Conservation (phyloP, 345 rosid species). For the Acer yangbiense region DNA sequence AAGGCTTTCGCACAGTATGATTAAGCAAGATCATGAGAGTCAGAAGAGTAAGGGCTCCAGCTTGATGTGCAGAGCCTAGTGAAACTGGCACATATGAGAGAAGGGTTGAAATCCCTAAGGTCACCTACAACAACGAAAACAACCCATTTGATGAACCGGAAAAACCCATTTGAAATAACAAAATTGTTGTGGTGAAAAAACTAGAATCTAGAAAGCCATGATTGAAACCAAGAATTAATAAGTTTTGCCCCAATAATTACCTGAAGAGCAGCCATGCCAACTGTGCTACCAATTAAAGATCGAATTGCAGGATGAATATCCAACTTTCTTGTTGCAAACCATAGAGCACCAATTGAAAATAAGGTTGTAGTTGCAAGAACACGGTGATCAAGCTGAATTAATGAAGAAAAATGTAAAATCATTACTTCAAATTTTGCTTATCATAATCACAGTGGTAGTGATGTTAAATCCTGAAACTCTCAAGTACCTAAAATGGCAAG, state of each 20-base stretch:
- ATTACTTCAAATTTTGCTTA: background rate
- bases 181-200: background rate
- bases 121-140: constrained; percentile 47
- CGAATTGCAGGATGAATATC: constrained; percentile 85
- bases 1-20: constrained; percentile 81
- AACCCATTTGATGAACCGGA: background rate
- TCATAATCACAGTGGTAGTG: background rate
- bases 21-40: constrained; percentile 75
- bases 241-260: constrained; percentile 31
- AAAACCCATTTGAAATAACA: background rate
- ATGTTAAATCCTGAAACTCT: background rate
- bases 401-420: background rate
- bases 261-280: constrained; percentile 86
- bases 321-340: constrained; percentile 83
- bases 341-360: constrained; percentile 52
- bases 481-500: background rate
- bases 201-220: background rate
- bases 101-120: constrained; percentile 83
- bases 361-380: constrained; percentile 78
- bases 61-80: constrained; percentile 83
- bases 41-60: constrained; percentile 81
- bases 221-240: background rate
- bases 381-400: constrained; percentile 78
- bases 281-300: constrained; percentile 68
- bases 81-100: constrained; percentile 84